phyloP scores from a whole-genome alignment of 352 stramenopile species.

The Nothophytophthora sp. region DNA sequence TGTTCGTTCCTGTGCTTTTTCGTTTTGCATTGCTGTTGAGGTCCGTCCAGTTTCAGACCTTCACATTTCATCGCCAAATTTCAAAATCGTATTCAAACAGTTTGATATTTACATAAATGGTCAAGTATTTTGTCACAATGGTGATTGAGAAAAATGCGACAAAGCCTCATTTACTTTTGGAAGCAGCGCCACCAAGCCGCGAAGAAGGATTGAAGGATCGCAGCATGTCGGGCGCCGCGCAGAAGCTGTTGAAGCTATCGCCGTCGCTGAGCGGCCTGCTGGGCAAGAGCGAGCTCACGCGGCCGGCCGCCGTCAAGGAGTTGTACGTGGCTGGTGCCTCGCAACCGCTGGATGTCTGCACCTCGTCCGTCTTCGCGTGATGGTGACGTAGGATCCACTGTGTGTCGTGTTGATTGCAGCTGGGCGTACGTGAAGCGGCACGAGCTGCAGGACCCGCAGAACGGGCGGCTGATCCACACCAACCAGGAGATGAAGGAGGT shows the following conservation, averaged over 20 bases:
- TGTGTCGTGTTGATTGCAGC: slow-evolving; percentile 21
- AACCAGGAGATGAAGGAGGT: slow-evolving; percentile 70
- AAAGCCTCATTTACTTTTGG: no score
- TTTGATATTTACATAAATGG: no score
- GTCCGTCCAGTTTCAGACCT: no score
- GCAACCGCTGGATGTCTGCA: background rate
- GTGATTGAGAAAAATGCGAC: no score
- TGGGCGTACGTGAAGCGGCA: slow-evolving; percentile 81
- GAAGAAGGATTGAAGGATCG: no score
- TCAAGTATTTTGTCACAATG: no score
- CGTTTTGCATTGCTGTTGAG: no score
- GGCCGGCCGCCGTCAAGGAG: slow-evolving; percentile 69
- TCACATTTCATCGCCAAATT: no score
- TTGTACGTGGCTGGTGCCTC: slow-evolving; percentile 52
- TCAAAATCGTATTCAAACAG: no score
- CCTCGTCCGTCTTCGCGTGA: background rate
- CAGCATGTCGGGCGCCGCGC: slow-evolving; percentile 1
- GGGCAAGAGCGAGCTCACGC: slow-evolving; percentile 71
- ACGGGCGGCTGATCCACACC: slow-evolving; percentile 70
- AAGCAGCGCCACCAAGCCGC: no score
- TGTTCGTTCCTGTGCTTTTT: no score
- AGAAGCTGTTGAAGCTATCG: slow-evolving; percentile 67
- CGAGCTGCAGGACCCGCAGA: slow-evolving; percentile 67
- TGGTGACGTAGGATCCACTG: slow-evolving; percentile 1
- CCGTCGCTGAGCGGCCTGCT: slow-evolving; percentile 56